Evolutionary conservation across 2,329 filamentous ascomycete species (phyloP).

Genomic region (Phyllachora maydis): DNA sequence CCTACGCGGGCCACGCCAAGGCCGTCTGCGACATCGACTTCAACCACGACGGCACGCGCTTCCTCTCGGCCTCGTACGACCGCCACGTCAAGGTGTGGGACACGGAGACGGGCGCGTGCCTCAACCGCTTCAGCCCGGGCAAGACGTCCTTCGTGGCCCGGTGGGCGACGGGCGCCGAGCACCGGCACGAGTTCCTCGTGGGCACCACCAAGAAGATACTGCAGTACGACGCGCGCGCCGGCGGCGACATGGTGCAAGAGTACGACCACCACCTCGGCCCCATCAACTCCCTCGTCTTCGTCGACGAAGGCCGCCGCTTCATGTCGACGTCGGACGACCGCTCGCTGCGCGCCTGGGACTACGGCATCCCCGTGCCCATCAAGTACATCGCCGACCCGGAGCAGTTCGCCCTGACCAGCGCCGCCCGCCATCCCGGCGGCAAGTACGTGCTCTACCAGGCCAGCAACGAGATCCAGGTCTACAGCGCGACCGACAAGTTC

Average conservation of each 20-base stretch:
- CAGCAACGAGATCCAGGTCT: conserved; percentile 95
- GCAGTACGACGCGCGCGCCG: conserved; percentile 74
- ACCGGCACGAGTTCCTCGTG: conserved; percentile 76
- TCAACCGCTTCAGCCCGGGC: conserved; percentile 77
- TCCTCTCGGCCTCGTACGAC: conserved; percentile 83
- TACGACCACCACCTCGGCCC: conserved; percentile 98
- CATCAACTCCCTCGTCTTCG: conserved; percentile 93
- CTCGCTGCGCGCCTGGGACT: conserved; percentile 91
- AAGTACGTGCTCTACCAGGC: conserved; percentile 92
- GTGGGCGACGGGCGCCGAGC: conserved; percentile 67
- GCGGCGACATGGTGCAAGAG: conserved; percentile 71
- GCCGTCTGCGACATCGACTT: conserved; percentile 80
- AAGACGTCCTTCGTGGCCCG: conserved; percentile 89
- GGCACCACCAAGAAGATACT: conserved; percentile 98
- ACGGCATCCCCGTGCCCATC: conserved; percentile 71
- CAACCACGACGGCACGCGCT: conserved; percentile 61
- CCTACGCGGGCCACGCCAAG: conserved; percentile 82
- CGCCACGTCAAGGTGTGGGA: conserved; percentile 97
- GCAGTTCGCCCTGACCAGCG: conserved; percentile 90
- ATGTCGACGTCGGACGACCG: conserved; percentile 98
- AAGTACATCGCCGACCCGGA: conserved; percentile 83
- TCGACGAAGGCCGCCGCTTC: conserved; percentile 85
- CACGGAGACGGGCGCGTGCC: conserved; percentile 78
- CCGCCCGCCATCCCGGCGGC: conserved; percentile 65
- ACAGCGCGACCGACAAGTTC: conserved; percentile 87